A percentile compares a stretch with the other conserved stretches of the same genome.
Conservation (phyloP, 345 rosid species). For the Corchorus capsularis region DNA sequence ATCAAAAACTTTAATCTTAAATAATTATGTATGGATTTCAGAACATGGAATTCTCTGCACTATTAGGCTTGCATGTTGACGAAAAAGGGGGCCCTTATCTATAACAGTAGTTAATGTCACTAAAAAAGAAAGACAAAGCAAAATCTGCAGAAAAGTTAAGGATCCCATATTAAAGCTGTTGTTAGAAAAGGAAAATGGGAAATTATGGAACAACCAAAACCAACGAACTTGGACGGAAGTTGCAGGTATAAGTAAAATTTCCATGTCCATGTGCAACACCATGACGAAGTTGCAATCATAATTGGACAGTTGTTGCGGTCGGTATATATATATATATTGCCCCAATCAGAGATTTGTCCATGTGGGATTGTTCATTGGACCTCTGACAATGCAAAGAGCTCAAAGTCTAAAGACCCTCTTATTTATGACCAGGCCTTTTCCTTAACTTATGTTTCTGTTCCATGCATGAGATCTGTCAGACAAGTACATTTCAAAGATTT, state of each 20-base stretch:
- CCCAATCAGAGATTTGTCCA: background rate
- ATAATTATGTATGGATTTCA: too few relatives aligned
- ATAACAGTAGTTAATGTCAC: background rate
- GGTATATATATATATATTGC: too few relatives aligned
- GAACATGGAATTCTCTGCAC: background rate
- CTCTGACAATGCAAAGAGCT: background rate
- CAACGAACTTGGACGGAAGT: slow-evolving; percentile 18
- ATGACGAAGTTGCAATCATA: background rate
- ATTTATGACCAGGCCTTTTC: background rate
- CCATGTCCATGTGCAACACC: slow-evolving; percentile 3
- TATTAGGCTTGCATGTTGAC: background rate
- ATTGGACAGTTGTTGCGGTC: background rate
- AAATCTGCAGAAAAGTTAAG: slow-evolving; percentile 17
- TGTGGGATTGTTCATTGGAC: slow-evolving; percentile 16
- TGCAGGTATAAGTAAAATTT: background rate
- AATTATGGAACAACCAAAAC: slow-evolving; percentile 7
- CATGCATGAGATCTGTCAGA: background rate
- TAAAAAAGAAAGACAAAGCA: slow-evolving; percentile 14
- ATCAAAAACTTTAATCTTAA: too few relatives aligned
- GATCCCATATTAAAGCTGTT: background rate
- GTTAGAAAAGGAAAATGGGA: background rate
- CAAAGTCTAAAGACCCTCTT: too few relatives aligned
- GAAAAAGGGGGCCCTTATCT: slow-evolving; percentile 1
- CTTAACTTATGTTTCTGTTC: slow-evolving; percentile 1
- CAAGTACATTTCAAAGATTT: background rate